Evolutionary conservation across 1,139 yeast genomes (phyloP).

Genomic region (Zygosaccharomyces pseudobailii): DNA sequence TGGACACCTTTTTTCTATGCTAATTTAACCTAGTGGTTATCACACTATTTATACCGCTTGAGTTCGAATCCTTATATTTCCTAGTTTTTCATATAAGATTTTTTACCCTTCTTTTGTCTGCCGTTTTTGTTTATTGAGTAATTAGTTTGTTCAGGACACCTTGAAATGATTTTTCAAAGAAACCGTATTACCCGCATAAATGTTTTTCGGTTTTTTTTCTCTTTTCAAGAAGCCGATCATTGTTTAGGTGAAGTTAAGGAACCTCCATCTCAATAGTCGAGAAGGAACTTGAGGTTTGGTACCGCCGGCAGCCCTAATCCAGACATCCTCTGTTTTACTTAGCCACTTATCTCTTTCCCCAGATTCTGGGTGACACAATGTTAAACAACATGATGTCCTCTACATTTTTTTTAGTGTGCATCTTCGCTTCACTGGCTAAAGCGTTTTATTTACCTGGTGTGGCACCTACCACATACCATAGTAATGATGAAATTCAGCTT

Average conservation of each 20-base stretch:
- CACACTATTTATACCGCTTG: too few species aligned
- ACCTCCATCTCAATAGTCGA: background rate
- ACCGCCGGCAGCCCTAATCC: background rate
- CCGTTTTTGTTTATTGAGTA: background rate
- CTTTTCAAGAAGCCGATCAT: background rate
- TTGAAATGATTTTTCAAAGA: background rate
- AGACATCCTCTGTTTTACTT: background rate
- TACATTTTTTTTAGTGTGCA: slow-evolving; percentile 1
- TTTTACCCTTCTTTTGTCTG: background rate
- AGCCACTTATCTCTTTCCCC: background rate
- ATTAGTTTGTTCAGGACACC: background rate
- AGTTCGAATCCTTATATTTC: too few species aligned
- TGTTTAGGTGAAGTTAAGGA: background rate
- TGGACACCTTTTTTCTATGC: background rate
- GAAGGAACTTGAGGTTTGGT: background rate
- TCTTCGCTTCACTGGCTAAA: slow-evolving; percentile 12
- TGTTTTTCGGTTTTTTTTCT: background rate
- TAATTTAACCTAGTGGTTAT: background rate
- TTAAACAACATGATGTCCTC: background rate
- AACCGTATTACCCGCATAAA: background rate
- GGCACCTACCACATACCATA: slow-evolving; percentile 81
- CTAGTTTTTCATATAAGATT: too few species aligned
- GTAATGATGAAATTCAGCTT: slow-evolving; percentile 68
- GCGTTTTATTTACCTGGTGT: slow-evolving; percentile 93
- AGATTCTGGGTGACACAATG: background rate